Evolutionary conservation across 345 rosid genomes (phyloP), one percentile per base, ranked within the genome.

Genomic region (Limnanthes douglasii): DNA sequence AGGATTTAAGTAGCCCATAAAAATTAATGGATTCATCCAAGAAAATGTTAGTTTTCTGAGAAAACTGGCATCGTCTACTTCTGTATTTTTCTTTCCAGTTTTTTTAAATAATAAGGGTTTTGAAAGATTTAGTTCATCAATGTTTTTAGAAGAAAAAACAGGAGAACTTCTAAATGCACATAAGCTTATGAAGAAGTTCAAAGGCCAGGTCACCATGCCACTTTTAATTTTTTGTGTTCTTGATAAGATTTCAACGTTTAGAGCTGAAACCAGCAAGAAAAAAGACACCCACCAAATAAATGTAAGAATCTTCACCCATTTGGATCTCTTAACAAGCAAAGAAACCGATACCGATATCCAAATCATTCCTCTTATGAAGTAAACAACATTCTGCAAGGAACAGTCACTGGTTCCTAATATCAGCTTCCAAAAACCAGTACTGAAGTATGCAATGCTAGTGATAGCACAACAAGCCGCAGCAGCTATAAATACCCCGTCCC

Each of bases 261-360:
- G 39, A 45, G 66, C 73, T 30, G 73, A 56, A 41, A 50, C 56
- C 42, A 75, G 45, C 6, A 68, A 41, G 40, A 64, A 54, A 34
- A 65, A 78, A 16, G 48, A 54, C n/a, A 71, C 38, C 93, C 90
- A 86, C 97, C 97, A 86, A 15, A 62, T 27, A 18, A 51, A 54
- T 40, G 27, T 39, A 9, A 73, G 30, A 48, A 68, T 48, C 46
- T 48, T 50, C 11, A 40, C 44, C 68, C 62, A 69, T 40, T 56
- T 51, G n/a, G 73, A 56, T 30, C 31, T 64, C 16, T 35, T 53
- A 43, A 72, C 75, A 36, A 82, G 72, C 56, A 82, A 21, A 0
- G 94, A 78, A 38, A 65, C 55, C 17, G 80, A 46, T 20, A 78
- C 34, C 2, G 88, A 69, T 14, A 62, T 16, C 93, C 93, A 82